Base-by-base conservation (phyloP, 2,329 filamentous ascomycete species). In the Lachnellula suecica region DNA sequence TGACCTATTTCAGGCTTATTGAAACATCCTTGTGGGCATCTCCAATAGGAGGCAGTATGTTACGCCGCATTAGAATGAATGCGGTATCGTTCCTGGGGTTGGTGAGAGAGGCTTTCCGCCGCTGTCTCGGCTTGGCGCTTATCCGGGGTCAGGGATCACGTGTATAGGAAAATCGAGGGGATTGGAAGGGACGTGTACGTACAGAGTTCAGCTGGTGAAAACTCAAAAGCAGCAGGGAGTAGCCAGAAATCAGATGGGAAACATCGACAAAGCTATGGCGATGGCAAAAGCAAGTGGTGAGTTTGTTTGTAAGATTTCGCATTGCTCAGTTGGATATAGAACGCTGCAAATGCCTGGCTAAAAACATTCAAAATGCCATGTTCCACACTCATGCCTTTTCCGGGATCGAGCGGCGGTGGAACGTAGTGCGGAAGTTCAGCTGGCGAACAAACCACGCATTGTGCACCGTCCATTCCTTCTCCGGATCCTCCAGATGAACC, bases 361-460 rank as follows among this genome's bases (percentile, higher is more conserved):
- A 34, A 15, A 8, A 8, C 29, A 8, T 31, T 31, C 29, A 31
- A 31, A 31, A 31, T 8, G 15, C 8, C 8, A 15, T 8, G 8
- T 8, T 8, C 29, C 8, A 8, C 8, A 8, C 15, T 31, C 29
- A 31, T 15, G 29, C 29, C 29, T 31, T 31, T 15, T 31, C 29
- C 8, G 37, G 15, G 19, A 40, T 40, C 11, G 8, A 15, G 5
- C 37, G 15, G n/a, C 20, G n/a, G 19, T 19, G 48, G 51, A 68
- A 68, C 9, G 51, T 62, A 0, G 66, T 68, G 8, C 56, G 68
- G 59, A 83, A 84, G 64, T 82, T 76, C 23, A 74, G 71, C 63
- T 84, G 82, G 67, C 83, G 81, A 46, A 84, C 79, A 54, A 85
- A 84, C 82, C 82, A 85, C 3, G 81, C 79, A 58, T 85, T 84